A percentile compares a stretch with the other conserved stretches of the same genome.
Conservation (phyloP, 1,284 basidiomycete genomes). For the Cutaneotrichosporon cavernicola region DNA sequence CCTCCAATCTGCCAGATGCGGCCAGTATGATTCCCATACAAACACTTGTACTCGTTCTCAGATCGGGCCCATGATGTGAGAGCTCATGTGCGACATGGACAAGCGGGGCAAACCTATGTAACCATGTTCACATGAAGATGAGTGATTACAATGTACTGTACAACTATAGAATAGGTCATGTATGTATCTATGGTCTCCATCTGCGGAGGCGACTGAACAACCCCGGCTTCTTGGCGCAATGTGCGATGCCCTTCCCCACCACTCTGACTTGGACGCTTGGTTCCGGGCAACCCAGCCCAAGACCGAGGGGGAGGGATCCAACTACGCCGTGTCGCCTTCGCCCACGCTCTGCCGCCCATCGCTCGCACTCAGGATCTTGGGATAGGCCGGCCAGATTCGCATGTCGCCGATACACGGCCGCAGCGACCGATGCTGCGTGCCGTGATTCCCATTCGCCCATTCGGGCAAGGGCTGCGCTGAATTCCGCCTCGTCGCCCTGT, state of each 20-base stretch:
- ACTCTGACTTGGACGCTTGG: neutral
- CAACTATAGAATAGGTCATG: neutral
- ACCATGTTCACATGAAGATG: no score
- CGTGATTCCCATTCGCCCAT: constrained; percentile 8
- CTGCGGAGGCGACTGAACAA: neutral
- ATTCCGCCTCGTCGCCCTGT: neutral
- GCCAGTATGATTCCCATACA: no score
- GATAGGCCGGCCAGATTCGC: neutral
- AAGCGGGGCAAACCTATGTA: no score
- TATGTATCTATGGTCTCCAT: neutral
- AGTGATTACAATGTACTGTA: neutral
- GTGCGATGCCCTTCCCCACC: neutral
- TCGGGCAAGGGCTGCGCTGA: constrained; percentile 1
- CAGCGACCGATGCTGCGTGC: neutral
- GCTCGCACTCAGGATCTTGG: neutral
- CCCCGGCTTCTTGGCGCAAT: neutral
- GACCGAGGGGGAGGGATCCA: neutral
- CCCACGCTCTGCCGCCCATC: neutral
- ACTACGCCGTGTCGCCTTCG: neutral
- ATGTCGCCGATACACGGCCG: neutral
- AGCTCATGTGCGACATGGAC: no score
- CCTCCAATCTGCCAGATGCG: no score
- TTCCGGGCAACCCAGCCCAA: neutral
- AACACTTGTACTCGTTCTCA: no score
- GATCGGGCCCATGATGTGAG: no score